Evolutionary conservation across 2,329 filamentous ascomycete species (phyloP).

Genomic region (Monilinia vaccinii-corymbosi): DNA sequence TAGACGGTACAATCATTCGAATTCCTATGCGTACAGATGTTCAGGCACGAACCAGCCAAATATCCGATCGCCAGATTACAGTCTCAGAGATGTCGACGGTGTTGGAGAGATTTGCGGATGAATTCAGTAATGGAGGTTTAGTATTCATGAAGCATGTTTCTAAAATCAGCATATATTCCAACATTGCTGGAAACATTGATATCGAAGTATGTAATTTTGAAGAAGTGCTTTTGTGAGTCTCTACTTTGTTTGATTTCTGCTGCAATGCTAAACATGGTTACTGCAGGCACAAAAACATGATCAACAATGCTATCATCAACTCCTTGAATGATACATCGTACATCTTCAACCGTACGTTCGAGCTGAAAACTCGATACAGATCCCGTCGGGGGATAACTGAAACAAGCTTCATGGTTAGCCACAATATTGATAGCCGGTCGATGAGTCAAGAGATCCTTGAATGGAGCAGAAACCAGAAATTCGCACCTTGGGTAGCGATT

Average conservation of each 20-base stretch:
- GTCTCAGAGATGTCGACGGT: constrained; percentile 24
- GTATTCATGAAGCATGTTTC: constrained; percentile 29
- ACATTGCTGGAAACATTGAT: constrained; percentile 5
- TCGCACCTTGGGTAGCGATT: constrained; percentile 31
- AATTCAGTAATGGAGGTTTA: constrained; percentile 26
- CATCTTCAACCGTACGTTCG: constrained; percentile 19
- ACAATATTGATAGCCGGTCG: constrained; percentile 20
- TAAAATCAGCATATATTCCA: constrained; percentile 18
- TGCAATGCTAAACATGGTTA: background rate
- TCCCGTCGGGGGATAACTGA: background rate
- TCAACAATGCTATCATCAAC: constrained; percentile 17
- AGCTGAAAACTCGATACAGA: constrained; percentile 9
- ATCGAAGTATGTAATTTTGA: constrained; percentile 15
- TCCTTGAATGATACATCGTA: constrained; percentile 7
- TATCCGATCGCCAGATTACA: constrained; percentile 21
- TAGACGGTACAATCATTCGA: constrained; percentile 30
- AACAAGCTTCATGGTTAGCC: constrained; percentile 25
- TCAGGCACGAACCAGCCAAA: constrained; percentile 26
- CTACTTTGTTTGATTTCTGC: too few relatives aligned
- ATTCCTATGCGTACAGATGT: constrained; percentile 27
- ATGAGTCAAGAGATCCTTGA: constrained; percentile 18
- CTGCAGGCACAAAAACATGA: constrained; percentile 15
- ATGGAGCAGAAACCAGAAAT: constrained; percentile 26
- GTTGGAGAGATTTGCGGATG: constrained; percentile 22
- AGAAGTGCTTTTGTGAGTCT: constrained; percentile 16